Conservation (phyloP, 78 protist species). For the Cavenderia fasciculata region DNA sequence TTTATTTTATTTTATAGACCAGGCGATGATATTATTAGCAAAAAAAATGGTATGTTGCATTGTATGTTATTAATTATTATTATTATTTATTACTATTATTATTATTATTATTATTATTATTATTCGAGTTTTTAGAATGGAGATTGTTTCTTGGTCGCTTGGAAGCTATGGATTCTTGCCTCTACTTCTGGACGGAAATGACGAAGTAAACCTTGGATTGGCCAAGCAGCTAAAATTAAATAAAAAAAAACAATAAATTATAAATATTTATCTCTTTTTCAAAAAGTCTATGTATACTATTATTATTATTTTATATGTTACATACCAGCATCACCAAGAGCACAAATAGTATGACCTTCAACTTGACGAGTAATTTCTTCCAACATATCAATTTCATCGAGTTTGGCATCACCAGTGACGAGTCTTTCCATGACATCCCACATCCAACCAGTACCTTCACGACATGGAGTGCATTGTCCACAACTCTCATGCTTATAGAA, state of each 20-base stretch:
- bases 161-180: slow-evolving; percentile 83
- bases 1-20: too few relatives aligned
- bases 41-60: too few relatives aligned
- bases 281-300: too few relatives aligned
- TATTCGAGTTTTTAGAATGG: slow-evolving; percentile 40
- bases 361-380: slow-evolving; percentile 90
- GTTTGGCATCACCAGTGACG: slow-evolving; percentile 93
- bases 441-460: slow-evolving; percentile 93
- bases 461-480: slow-evolving; percentile 99
- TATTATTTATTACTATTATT: too few relatives aligned
- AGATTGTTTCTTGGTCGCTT: slow-evolving; percentile 34
- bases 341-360: slow-evolving; percentile 99
- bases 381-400: slow-evolving; percentile 96
- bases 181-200: slow-evolving; percentile 96
- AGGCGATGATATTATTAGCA: too few relatives aligned
- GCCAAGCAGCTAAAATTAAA: too few relatives aligned
- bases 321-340: slow-evolving; percentile 99
- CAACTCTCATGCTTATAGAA: slow-evolving; percentile 98
- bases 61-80: too few relatives aligned
- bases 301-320: too few relatives aligned
- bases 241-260: too few relatives aligned
- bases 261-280: too few relatives aligned
- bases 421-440: slow-evolving; percentile 91
- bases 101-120: background rate
- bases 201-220: slow-evolving; percentile 98